phyloP scores from a whole-genome alignment of 2,329 filamentous ascomycete species.

The Penicillium sp. region DNA sequence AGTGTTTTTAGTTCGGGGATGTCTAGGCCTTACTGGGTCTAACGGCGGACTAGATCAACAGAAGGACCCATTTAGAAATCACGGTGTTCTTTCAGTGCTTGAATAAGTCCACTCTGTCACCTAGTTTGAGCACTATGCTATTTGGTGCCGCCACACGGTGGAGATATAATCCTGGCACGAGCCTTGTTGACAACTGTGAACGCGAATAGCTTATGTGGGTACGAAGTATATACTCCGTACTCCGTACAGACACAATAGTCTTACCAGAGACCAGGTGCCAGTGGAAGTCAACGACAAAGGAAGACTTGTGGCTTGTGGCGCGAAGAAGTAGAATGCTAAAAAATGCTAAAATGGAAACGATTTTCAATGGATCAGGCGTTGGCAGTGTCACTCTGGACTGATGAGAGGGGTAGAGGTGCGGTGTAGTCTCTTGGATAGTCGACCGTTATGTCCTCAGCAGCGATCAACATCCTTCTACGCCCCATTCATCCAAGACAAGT shows the following conservation, averaged over 20 bases:
- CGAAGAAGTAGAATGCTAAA: too few species aligned
- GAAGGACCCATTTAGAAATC: background rate
- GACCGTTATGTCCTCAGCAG: background rate
- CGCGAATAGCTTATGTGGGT: slow-evolving; percentile 1
- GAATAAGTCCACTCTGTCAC: background rate
- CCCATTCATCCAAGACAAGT: background rate
- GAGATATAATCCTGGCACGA: background rate
- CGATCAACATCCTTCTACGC: slow-evolving; percentile 3
- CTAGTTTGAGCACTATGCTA: background rate
- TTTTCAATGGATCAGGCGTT: background rate
- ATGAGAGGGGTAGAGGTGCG: background rate
- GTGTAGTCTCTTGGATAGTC: background rate
- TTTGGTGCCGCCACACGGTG: background rate
- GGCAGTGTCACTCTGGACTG: background rate
- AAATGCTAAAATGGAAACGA: background rate
- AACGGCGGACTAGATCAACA: background rate
- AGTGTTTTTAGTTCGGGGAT: background rate
- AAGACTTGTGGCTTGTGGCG: background rate
- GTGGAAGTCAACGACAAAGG: background rate
- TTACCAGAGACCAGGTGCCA: too few species aligned
- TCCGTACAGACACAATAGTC: background rate
- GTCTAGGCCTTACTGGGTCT: slow-evolving; percentile 6
- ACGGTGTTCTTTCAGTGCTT: background rate
- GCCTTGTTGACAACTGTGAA: background rate
- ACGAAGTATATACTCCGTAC: background rate